Evolutionary conservation across 306 rosid genomes (phyloP).

Genomic region (Vigna radiata): DNA sequence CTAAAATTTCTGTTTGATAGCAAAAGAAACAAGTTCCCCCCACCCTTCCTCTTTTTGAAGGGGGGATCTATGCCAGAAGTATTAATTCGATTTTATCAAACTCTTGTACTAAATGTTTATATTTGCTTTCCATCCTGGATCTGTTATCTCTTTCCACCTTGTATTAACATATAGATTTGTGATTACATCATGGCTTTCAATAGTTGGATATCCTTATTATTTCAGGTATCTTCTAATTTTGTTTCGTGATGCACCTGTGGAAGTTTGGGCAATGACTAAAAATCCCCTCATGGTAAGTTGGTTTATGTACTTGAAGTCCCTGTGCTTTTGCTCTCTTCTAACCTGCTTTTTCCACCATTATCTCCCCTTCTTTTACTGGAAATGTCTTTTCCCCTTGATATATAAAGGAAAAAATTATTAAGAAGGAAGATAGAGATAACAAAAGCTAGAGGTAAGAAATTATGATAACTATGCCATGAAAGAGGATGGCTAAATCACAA

Average conservation of each 20-base stretch:
- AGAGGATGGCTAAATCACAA: background rate
- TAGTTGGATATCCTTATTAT: slow-evolving; percentile 45
- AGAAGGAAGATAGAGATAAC: background rate
- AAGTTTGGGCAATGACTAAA: slow-evolving; percentile 99
- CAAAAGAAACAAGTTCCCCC: background rate
- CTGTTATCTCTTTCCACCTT: slow-evolving; percentile 30
- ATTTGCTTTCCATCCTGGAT: slow-evolving; percentile 19
- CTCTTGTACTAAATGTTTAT: background rate
- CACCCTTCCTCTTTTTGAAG: background rate
- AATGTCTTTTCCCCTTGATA: background rate
- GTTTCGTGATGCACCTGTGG: slow-evolving; percentile 99
- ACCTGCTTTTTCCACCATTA: background rate
- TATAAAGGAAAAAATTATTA: background rate
- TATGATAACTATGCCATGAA: background rate
- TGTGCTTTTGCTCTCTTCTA: background rate
- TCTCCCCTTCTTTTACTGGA: background rate
- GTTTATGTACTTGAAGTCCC: slow-evolving; percentile 37
- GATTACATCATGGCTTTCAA: slow-evolving; percentile 36
- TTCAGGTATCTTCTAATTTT: slow-evolving; percentile 94
- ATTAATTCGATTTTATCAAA: background rate
- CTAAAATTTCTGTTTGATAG: slow-evolving; percentile 34
- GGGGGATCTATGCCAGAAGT: background rate
- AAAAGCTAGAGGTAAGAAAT: background rate
- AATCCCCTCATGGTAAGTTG: slow-evolving; percentile 86
- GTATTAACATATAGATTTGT: slow-evolving; percentile 17